Conservation (phyloP, 2,329 filamentous ascomycete species). For the Aureobasidium sp. region DNA sequence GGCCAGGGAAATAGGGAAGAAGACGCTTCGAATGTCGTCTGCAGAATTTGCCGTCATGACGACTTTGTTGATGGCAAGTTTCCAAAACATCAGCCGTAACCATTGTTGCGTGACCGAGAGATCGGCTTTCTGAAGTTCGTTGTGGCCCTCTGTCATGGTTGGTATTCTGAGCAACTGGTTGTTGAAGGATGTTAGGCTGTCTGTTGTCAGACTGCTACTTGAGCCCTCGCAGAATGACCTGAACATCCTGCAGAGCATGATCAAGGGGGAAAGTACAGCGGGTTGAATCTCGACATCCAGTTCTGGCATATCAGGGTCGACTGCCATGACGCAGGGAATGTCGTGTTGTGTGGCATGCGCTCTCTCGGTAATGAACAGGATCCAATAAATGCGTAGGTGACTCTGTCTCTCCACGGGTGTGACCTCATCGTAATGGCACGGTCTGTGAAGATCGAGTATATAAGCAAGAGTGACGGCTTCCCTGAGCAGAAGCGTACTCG, state of each 20-base stretch:
- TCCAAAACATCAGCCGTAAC: conserved; percentile 19
- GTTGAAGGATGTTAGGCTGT: conserved; percentile 2
- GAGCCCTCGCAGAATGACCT: background rate
- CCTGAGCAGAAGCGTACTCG: conserved; percentile 16
- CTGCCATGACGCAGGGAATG: conserved; percentile 11
- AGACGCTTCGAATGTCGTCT: conserved; percentile 6
- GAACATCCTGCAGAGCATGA: conserved; percentile 18
- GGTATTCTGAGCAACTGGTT: conserved; percentile 9
- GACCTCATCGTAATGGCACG: conserved; percentile 12
- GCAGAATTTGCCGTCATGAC: conserved; percentile 8
- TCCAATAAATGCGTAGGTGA: conserved; percentile 16
- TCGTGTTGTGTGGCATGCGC: conserved; percentile 14
- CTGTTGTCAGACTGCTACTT: background rate
- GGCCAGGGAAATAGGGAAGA: background rate
- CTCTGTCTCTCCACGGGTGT: background rate
- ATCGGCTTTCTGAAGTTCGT: conserved; percentile 17
- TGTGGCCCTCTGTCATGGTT: background rate
- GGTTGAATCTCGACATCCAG: background rate
- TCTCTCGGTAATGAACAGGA: conserved; percentile 18
- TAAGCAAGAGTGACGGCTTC: conserved; percentile 17
- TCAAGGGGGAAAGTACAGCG: conserved; percentile 11
- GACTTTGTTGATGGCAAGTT: conserved; percentile 15
- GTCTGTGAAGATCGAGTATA: conserved; percentile 15
- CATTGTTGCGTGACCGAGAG: conserved; percentile 19
- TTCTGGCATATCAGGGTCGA: conserved; percentile 8